Conservation (phyloP, 352 stramenopile genomes). For the Phytophthora idaei region DNA sequence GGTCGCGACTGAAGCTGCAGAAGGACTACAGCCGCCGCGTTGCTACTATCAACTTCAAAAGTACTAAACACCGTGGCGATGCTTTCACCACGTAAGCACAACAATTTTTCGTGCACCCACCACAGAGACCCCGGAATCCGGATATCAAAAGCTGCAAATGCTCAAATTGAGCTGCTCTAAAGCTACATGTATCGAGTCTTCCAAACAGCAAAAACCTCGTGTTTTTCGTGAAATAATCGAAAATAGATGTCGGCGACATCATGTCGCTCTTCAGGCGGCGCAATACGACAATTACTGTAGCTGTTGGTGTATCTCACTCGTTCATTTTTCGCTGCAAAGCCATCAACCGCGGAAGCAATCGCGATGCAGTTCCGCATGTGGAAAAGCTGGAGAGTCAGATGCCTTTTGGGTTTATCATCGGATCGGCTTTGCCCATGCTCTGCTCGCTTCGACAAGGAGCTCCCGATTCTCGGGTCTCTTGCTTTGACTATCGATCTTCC, state of each 20-base stretch:
- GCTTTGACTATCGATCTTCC: constrained; percentile 35
- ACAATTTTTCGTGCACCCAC: neutral
- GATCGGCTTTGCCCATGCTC: constrained; percentile 31
- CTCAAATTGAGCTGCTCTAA: neutral
- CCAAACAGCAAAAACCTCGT: constrained; percentile 12
- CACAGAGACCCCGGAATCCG: neutral
- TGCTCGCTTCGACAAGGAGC: constrained; percentile 9
- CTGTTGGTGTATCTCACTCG: constrained; percentile 1
- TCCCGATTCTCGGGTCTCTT: constrained; percentile 22
- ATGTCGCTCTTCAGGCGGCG: neutral
- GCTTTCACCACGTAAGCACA: neutral
- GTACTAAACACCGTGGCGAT: neutral
- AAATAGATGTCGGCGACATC: neutral
- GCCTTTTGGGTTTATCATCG: constrained; percentile 28
- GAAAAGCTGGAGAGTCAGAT: constrained; percentile 37
- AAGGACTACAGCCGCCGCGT: too few species aligned
- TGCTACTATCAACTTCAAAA: too few species aligned
- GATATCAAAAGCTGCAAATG: constrained; percentile 4
- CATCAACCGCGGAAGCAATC: neutral
- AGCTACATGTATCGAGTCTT: neutral
- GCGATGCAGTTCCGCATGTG: constrained; percentile 23
- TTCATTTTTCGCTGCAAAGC: neutral
- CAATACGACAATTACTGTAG: constrained; percentile 13
- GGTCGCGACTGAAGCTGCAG: too few species aligned
- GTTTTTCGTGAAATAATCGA: constrained; percentile 8